Percentiles rank a stretch among this genome's conserved stretches.
Conservation (phyloP, 2,329 filamentous ascomycete species). For the Xylaria sp. region DNA sequence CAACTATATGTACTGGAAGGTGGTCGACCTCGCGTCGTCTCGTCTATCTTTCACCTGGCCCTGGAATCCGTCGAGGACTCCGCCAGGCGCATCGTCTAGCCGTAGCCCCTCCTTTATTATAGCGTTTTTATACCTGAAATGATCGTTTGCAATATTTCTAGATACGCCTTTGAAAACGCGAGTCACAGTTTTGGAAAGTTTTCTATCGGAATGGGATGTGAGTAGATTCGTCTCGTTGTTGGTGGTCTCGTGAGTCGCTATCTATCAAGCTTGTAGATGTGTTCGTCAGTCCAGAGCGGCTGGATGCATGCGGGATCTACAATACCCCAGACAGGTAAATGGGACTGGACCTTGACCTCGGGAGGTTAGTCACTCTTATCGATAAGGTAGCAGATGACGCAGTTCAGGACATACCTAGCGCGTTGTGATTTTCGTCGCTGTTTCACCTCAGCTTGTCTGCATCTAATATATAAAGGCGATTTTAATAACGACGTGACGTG, state of each 20-base stretch:
- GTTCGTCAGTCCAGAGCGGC: slow-evolving; percentile 12
- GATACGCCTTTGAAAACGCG: background rate
- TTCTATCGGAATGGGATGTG: background rate
- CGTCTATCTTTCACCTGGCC: slow-evolving; percentile 33
- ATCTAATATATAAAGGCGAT: too few relatives aligned
- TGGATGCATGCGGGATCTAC: slow-evolving; percentile 3
- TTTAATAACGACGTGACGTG: too few relatives aligned
- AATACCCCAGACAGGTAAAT: background rate
- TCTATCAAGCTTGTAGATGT: slow-evolving; percentile 4
- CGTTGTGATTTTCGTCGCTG: too few relatives aligned
- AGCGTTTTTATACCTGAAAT: background rate
- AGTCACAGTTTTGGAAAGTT: background rate
- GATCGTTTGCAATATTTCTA: background rate
- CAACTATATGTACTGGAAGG: background rate
- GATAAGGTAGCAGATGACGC: slow-evolving; percentile 26
- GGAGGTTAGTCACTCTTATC: background rate
- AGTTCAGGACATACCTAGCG: too few relatives aligned
- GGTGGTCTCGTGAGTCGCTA: slow-evolving; percentile 19
- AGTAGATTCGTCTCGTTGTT: background rate
- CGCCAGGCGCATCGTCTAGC: slow-evolving; percentile 37
- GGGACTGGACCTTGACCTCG: background rate
- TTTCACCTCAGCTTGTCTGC: too few relatives aligned
- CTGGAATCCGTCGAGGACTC: slow-evolving; percentile 36
- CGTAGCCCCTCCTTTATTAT: background rate
- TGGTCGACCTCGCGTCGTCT: background rate